A percentile compares a stretch with the other conserved stretches of the same genome.
phyloP scores from a whole-genome alignment of 257 asterid species.

The Ligustrum vulgare region DNA sequence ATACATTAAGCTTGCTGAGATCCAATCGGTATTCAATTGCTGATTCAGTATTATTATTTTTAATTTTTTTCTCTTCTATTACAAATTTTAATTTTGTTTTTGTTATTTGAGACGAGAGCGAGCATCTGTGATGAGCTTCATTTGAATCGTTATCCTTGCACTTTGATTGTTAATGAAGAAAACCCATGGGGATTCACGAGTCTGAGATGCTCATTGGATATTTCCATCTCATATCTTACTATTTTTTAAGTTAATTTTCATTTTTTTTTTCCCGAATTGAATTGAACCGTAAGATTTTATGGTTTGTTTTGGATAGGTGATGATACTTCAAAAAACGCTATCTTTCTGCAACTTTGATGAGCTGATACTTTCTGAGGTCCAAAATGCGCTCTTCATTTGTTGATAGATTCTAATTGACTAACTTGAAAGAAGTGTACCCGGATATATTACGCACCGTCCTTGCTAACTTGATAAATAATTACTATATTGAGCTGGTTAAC shows the following conservation, averaged over 20 bases:
- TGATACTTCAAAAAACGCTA: conserved; percentile 15
- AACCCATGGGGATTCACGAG: conserved; percentile 48
- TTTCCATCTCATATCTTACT: background rate
- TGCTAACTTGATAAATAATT: no score
- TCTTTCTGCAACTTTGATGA: conserved; percentile 27
- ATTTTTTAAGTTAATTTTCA: background rate
- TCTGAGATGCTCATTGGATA: conserved; percentile 50
- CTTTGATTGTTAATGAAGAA: conserved; percentile 78
- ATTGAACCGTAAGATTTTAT: background rate
- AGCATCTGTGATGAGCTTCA: conserved; percentile 56
- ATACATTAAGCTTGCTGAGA: conserved; percentile 40
- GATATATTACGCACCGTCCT: no score
- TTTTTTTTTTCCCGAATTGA: background rate
- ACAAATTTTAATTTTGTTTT: background rate
- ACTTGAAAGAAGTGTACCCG: no score
- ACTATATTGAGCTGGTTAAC: no score
- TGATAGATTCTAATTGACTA: no score
- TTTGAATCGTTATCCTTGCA: conserved; percentile 72
- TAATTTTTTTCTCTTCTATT: background rate
- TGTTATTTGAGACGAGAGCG: background rate
- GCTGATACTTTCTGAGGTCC: conserved; percentile 18
- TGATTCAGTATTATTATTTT: background rate
- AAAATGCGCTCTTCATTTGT: background rate
- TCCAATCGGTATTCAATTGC: conserved; percentile 11
- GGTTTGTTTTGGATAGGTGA: conserved; percentile 10